Base-by-base conservation (phyloP, 495 filamentous ascomycete species). In the Neurospora tetraspora region DNA sequence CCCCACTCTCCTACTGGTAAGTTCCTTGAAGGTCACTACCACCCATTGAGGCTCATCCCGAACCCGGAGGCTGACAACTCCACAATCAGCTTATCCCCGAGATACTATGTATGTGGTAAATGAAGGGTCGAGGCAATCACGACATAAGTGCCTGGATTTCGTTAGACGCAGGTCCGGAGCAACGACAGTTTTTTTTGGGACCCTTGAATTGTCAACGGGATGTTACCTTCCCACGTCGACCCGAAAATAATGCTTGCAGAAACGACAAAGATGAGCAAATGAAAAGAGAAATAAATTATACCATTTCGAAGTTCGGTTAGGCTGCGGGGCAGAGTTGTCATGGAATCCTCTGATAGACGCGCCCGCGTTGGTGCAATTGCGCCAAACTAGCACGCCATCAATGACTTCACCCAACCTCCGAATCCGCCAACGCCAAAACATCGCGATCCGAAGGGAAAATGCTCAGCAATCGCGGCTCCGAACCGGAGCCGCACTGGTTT, bases 301-400 rank as follows among this genome's bases (percentile, higher is more conserved):
- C 23, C 12, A 16, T 31, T 31, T 6, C 47, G 12, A 16, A 61
- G 11, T 27, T 14, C 4, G 23, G 11, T 61, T 27, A 31, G 23
- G 6, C 23, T 61, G 47, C 47, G 23, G 47, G 47, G 23, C 23
- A 61, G 47, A 61, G 12, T 31, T 61, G 23, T 61, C 47, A 16
- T 61, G 47, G 47, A 59, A 31, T 59, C 47, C 43, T 59, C 23
- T 59, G 1, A 59, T 59, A 59, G 11, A 3, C 5, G 47, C 23
- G 68, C 65, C 14, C 23, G 39, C 36, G 38, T 68, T 70, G 69
- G 65, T 76, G 74, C 76, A 74, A 79, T 76, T 40, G 74, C 71
- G 53, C 69, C 61, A 70, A 53, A 40, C 23, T 68, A 79, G 77
- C 68, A 76, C 77, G 77, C 73, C 72, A 79, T 79, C 71, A 71